phyloP scores from a whole-genome alignment of 306 rosid species.

The Glycyrrhiza uralensis region DNA sequence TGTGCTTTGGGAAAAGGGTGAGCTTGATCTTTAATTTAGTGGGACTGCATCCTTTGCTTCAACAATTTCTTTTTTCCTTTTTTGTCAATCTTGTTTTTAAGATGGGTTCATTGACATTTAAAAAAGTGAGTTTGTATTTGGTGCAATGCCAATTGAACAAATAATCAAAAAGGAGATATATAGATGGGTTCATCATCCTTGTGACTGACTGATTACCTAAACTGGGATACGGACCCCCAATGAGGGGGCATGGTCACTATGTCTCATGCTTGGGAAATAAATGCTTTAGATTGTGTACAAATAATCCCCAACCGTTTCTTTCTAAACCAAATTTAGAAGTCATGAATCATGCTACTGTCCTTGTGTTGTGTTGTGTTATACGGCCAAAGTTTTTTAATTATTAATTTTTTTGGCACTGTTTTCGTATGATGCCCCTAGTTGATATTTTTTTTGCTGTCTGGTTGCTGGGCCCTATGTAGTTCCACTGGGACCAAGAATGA shows the following conservation, averaged over 20 bases:
- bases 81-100: neutral
- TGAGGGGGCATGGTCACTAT: constrained; percentile 7
- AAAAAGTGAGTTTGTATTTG: constrained; percentile 30
- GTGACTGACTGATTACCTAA: constrained; percentile 17
- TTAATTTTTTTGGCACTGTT: neutral
- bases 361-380: neutral
- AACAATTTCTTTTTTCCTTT: neutral
- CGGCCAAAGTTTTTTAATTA: neutral
- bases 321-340: constrained; percentile 6
- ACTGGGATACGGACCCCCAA: constrained; percentile 31
- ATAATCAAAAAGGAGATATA: constrained; percentile 13
- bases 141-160: constrained; percentile 2
- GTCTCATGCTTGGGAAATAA: constrained; percentile 25
- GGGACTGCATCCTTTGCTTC: constrained; percentile 9
- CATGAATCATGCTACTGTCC: constrained; percentile 1
- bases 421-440: neutral
- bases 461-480: constrained; percentile 30
- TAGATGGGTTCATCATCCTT: neutral
- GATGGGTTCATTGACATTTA: constrained; percentile 17
- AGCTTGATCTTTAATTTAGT: constrained; percentile 24
- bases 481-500: constrained; percentile 47
- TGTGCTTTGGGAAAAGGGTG: constrained; percentile 15
- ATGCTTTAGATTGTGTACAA: constrained; percentile 22
- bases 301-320: constrained; percentile 37
- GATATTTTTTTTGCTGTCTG: constrained; percentile 8